Conservation (phyloP, 345 rosid species). For the Ceriops tagal region DNA sequence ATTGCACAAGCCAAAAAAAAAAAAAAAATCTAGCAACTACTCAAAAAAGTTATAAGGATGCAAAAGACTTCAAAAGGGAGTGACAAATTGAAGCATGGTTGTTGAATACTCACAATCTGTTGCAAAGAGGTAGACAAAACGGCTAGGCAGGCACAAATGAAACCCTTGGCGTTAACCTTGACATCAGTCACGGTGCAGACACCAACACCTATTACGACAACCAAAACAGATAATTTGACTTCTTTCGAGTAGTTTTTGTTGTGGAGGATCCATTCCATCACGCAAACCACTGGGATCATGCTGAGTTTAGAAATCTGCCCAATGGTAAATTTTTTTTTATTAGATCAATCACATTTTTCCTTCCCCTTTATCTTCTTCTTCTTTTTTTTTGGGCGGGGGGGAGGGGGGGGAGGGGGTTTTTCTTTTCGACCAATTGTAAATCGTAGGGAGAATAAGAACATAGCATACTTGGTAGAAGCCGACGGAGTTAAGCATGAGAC, state of each 20-base stretch:
- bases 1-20: neutral
- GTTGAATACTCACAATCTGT: slow-evolving; percentile 71
- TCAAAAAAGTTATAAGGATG: too few relatives aligned
- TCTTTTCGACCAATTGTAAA: too few relatives aligned
- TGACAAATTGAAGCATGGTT: neutral
- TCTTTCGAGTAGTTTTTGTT: slow-evolving; percentile 68
- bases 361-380: neutral
- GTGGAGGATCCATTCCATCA: slow-evolving; percentile 94
- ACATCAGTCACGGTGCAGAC: slow-evolving; percentile 96
- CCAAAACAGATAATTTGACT: slow-evolving; percentile 72
- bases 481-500: slow-evolving; percentile 94
- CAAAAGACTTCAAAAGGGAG: neutral
- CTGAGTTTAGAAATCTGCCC: slow-evolving; percentile 83
- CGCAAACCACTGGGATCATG: slow-evolving; percentile 95
- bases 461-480: slow-evolving; percentile 75
- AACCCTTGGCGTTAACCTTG: slow-evolving; percentile 89
- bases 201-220: slow-evolving; percentile 89
- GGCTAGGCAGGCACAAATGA: slow-evolving; percentile 79
- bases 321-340: neutral
- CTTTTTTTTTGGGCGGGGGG: too few relatives aligned
- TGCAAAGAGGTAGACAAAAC: slow-evolving; percentile 83
- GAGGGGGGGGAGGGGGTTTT: too few relatives aligned
- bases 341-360: neutral
- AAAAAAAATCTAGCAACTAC: neutral
- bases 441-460: neutral